These are phyloP conservation scores for Pseudogymnoascus sp. DNA, from an alignment of 2,329 filamentous ascomycete genomes.

Conservation along the genomic window DNA sequence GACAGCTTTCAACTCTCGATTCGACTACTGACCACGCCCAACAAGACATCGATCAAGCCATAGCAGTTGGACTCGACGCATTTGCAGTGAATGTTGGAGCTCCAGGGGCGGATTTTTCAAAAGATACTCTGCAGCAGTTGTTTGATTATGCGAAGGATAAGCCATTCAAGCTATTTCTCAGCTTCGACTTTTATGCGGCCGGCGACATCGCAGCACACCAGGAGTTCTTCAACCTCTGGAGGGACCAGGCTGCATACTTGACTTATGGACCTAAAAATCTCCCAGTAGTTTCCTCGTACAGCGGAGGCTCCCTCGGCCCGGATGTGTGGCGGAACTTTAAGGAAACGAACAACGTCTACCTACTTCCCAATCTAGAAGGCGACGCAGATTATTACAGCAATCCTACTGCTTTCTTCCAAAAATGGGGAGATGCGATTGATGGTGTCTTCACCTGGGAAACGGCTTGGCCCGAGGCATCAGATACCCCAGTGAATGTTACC, in stretches of 20 bases:
- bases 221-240: conserved; percentile 18
- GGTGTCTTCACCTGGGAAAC: conserved; percentile 34
- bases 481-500: conserved; percentile 23
- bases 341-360: conserved; percentile 23
- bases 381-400: conserved; percentile 27
- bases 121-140: conserved; percentile 23
- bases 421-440: conserved; percentile 28
- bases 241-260: conserved; percentile 25
- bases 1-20: neutral
- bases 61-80: conserved; percentile 14
- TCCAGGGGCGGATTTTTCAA: conserved; percentile 22
- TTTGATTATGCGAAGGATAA: conserved; percentile 25
- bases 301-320: conserved; percentile 18
- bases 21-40: neutral
- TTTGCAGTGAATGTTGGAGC: conserved; percentile 31
- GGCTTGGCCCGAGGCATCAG: conserved; percentile 27
- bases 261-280: conserved; percentile 21
- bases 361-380: conserved; percentile 29
- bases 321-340: conserved; percentile 25
- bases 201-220: conserved; percentile 12
- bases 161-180: conserved; percentile 31
- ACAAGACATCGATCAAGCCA: conserved; percentile 7
- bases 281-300: conserved; percentile 29
- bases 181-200: conserved; percentile 27
- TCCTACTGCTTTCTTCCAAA: conserved; percentile 22